Evolutionary conservation across 345 rosid genomes (phyloP).

Genomic region (Murraya paniculata): DNA sequence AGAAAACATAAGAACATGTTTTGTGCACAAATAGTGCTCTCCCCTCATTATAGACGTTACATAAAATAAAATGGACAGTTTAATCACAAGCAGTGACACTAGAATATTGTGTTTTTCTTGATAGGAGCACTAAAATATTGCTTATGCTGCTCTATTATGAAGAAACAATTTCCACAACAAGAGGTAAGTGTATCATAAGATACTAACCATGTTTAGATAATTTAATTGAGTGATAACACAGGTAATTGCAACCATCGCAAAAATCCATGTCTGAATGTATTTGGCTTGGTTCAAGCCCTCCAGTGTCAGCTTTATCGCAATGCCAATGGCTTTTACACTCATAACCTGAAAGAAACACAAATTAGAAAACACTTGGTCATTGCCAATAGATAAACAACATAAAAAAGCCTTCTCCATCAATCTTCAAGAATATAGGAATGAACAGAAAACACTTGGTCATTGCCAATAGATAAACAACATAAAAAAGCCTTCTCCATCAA

Average conservation of each 20-base stretch:
- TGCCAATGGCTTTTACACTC: conserved; percentile 83
- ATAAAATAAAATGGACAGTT: neutral
- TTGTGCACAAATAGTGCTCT: neutral
- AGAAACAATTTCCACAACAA: neutral
- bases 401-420: neutral
- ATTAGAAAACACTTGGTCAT: neutral
- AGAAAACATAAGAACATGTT: neutral
- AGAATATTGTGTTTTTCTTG: neutral
- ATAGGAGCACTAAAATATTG: neutral
- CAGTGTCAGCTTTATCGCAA: conserved; percentile 69
- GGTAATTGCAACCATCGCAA: conserved; percentile 66
- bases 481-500: neutral
- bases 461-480: neutral
- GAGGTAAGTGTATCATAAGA: neutral
- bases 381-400: neutral
- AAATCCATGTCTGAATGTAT: conserved; percentile 68
- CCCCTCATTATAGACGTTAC: neutral
- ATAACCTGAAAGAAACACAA: conserved; percentile 48
- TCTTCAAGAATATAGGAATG: too few species aligned
- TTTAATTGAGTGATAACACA: conserved; percentile 71
- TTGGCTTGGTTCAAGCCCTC: conserved; percentile 63
- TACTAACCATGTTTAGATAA: conserved; percentile 73
- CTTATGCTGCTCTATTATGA: neutral
- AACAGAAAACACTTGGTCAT: neutral
- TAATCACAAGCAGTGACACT: neutral